Conservation (phyloP, 768 basidiomycete species). For the Kwoniella sp. region DNA sequence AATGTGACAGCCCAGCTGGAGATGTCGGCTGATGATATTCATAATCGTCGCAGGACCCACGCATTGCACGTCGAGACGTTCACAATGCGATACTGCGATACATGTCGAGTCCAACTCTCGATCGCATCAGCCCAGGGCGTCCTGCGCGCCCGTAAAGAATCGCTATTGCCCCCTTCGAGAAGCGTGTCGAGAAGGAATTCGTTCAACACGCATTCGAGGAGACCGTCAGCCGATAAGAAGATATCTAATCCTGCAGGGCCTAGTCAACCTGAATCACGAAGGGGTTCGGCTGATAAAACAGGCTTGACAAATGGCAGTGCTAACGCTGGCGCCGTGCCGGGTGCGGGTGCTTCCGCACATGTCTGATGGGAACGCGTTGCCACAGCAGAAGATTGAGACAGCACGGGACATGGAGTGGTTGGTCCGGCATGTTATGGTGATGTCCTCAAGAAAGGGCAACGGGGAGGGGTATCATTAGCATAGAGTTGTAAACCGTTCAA, state of each 20-base stretch:
- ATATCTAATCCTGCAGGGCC: background rate
- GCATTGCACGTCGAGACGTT: conserved; percentile 44
- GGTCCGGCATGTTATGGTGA: too few species aligned
- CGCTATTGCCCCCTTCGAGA: conserved; percentile 24
- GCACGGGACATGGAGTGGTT: too few species aligned
- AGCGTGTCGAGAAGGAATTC: conserved; percentile 19
- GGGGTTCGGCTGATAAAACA: conserved; percentile 18
- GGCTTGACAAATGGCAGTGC: conserved; percentile 8
- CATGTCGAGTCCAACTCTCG: conserved; percentile 46
- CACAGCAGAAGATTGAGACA: too few species aligned
- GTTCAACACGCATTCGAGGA: conserved; percentile 14
- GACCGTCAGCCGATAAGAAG: conserved; percentile 1
- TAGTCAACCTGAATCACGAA: conserved; percentile 19
- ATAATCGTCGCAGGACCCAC: conserved; percentile 31
- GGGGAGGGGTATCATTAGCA: too few species aligned
- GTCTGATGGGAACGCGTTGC: too few species aligned
- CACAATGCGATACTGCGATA: conserved; percentile 47
- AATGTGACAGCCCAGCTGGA: background rate
- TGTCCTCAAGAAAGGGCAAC: too few species aligned
- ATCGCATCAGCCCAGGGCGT: conserved; percentile 43
- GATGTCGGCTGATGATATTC: background rate
- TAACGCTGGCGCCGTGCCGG: background rate
- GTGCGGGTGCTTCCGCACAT: too few species aligned
- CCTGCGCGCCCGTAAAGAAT: conserved; percentile 24
- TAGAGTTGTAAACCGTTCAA: too few species aligned